Percentiles rank a stretch among this genome's conserved stretches.
These are phyloP conservation scores for Diaporthe eres DNA, from an alignment of 2,329 filamentous ascomycete genomes.

Conservation along the genomic window DNA sequence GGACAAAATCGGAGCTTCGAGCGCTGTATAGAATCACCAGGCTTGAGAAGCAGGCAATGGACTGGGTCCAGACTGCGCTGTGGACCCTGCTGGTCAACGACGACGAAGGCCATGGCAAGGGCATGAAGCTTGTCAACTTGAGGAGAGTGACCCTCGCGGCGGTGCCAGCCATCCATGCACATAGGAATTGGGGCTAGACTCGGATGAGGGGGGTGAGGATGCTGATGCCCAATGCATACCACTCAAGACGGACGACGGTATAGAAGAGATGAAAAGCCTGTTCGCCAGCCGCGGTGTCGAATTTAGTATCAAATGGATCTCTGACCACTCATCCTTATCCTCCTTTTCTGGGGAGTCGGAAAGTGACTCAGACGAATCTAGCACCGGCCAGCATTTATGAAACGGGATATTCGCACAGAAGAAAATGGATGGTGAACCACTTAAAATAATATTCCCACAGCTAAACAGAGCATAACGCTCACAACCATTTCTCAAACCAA, in stretches of 20 bases:
- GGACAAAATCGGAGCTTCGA: neutral
- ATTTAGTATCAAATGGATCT: neutral
- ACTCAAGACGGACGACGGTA: neutral
- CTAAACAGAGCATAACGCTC: too few relatives aligned
- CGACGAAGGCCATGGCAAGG: neutral
- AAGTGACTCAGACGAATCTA: neutral
- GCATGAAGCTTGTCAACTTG: neutral
- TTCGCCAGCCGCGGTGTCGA: neutral
- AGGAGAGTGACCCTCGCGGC: neutral
- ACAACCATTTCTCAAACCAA: too few relatives aligned
- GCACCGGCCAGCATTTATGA: neutral
- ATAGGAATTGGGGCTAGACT: neutral
- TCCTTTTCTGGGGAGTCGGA: neutral
- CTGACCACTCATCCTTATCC: neutral
- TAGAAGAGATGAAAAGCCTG: neutral
- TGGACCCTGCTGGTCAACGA: neutral
- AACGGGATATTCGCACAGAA: too few relatives aligned
- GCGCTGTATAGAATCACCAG: neutral
- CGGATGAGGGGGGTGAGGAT: neutral
- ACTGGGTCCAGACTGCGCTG: neutral
- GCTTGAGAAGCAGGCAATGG: conserved; percentile 1
- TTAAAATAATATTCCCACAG: too few relatives aligned
- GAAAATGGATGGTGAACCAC: too few relatives aligned
- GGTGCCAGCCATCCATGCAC: neutral
- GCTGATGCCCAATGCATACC: neutral